Evolutionary conservation across 1,284 basidiomycete genomes (phyloP), one percentile per base, ranked within the genome.

Genomic region (Mycena citricolor): DNA sequence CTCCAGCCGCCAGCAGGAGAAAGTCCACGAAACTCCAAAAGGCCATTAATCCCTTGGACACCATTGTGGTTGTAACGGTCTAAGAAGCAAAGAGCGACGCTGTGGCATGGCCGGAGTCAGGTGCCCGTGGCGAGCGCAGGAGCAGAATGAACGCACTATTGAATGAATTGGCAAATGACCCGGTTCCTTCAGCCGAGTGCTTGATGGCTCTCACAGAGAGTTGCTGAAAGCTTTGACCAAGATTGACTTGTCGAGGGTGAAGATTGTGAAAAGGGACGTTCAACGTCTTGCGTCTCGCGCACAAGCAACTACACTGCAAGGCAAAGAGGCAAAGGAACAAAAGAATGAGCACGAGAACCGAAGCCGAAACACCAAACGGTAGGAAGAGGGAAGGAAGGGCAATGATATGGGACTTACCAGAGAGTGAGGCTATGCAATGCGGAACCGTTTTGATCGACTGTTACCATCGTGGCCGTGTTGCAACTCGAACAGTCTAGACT

Each of bases 11-110:
- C 30, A 91, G 72, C 43, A 92, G 77, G 54, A 71, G 73, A 49
- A 84, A 49, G 66, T 84, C 84, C 52, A 90, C 68, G 63, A 81
- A 76, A 32, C 71, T 76, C 83, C 87, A 92, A 51, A 76, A 70
- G 44, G 72, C 76, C 67, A 85, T 75, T 45, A 91, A 70, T 56
- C 66, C 76, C 62, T 72, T 81, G 51, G 86, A 86, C 59, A 83
- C 74, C 87, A 88, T 89, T 52, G 57, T 65, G 46, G 47, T 59
- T 62, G 57, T 20, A 43, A 34, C n/a, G 37, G 28, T 34, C 16
- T 24, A 34, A 14, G 38, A 10, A 23, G 36, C 24, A 22, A 24
- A 22, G 13, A 31, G 19, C 14, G 28, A 33, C 35, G 23, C 25
- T 39, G 33, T n/a, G n/a, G n/a, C n/a, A n/a, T n/a, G 43, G 39